Evolutionary conservation across 2,329 filamentous ascomycete genomes (phyloP).

Genomic region (Aspergillus sp.): DNA sequence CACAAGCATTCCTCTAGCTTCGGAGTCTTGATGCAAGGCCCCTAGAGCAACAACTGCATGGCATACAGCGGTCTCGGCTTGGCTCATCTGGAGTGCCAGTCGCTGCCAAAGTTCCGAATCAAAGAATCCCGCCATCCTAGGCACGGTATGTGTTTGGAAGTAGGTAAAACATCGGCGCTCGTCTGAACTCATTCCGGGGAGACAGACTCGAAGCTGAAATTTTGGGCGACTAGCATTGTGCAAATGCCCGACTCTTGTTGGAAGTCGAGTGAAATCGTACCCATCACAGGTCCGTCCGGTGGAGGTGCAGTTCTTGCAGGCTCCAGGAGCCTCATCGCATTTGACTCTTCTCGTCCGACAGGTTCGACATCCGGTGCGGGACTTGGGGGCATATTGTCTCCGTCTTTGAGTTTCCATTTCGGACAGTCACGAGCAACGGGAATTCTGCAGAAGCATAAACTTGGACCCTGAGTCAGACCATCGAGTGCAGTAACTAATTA

Average conservation of each 20-base stretch:
- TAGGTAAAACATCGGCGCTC: slow-evolving; percentile 24
- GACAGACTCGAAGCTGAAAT: not conserved
- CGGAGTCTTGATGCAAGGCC: slow-evolving; percentile 7
- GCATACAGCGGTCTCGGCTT: slow-evolving; percentile 10
- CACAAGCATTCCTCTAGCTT: not conserved
- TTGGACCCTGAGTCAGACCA: not conserved
- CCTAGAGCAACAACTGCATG: slow-evolving; percentile 13
- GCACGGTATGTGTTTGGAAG: slow-evolving; percentile 19
- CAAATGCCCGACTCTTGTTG: not conserved
- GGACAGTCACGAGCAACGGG: not conserved
- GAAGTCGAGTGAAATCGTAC: slow-evolving; percentile 28
- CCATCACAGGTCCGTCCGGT: slow-evolving; percentile 44
- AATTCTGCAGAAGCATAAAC: not conserved
- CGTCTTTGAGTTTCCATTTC: not conserved
- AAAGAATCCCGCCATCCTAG: slow-evolving; percentile 17
- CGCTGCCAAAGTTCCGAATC: slow-evolving; percentile 15
- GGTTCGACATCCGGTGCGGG: slow-evolving; percentile 13
- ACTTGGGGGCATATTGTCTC: not conserved
- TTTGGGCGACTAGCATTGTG: not conserved
- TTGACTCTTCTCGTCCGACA: slow-evolving; percentile 18
- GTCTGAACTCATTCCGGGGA: slow-evolving; percentile 15
- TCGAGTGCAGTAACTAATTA: not conserved
- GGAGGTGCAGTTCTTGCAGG: slow-evolving; percentile 38
- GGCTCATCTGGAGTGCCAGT: slow-evolving; percentile 4
- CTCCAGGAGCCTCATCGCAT: slow-evolving; percentile 36